Evolutionary conservation across 768 basidiomycete species (phyloP).

Genomic region (Leccinum broughii): DNA sequence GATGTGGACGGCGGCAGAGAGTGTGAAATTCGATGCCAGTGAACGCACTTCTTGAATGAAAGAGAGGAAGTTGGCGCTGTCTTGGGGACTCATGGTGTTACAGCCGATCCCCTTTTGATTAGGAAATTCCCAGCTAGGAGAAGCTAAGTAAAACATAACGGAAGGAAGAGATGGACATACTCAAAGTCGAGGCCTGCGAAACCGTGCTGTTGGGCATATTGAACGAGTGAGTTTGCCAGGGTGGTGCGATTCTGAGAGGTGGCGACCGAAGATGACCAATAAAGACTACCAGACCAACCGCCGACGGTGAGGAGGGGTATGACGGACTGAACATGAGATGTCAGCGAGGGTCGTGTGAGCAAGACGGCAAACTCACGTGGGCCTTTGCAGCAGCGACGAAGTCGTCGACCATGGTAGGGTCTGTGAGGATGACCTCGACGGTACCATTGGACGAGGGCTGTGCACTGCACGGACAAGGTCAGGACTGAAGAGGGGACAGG

Average conservation of each 20-base stretch:
- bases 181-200: slow-evolving; percentile 72
- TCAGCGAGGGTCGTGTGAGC: background rate
- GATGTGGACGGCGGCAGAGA: slow-evolving; percentile 72
- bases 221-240: slow-evolving; percentile 54
- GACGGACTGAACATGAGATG: slow-evolving; percentile 42
- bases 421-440: slow-evolving; percentile 12
- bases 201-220: slow-evolving; percentile 47
- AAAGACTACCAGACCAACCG: slow-evolving; percentile 66
- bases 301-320: slow-evolving; percentile 61
- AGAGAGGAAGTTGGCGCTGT: slow-evolving; percentile 76
- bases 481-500: background rate
- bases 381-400: slow-evolving; percentile 29
- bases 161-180: slow-evolving; percentile 36
- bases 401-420: slow-evolving; percentile 9
- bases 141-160: background rate
- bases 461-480: slow-evolving; percentile 13
- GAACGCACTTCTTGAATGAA: slow-evolving; percentile 73
- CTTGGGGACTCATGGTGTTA: slow-evolving; percentile 60
- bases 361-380: slow-evolving; percentile 19
- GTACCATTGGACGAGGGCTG: slow-evolving; percentile 22
- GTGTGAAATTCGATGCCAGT: slow-evolving; percentile 54
- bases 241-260: slow-evolving; percentile 54
- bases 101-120: slow-evolving; percentile 64
- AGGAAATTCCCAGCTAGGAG: slow-evolving; percentile 85
- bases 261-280: slow-evolving; percentile 60